Conservation (phyloP, 768 basidiomycete genomes). For the Boletales sp. region DNA sequence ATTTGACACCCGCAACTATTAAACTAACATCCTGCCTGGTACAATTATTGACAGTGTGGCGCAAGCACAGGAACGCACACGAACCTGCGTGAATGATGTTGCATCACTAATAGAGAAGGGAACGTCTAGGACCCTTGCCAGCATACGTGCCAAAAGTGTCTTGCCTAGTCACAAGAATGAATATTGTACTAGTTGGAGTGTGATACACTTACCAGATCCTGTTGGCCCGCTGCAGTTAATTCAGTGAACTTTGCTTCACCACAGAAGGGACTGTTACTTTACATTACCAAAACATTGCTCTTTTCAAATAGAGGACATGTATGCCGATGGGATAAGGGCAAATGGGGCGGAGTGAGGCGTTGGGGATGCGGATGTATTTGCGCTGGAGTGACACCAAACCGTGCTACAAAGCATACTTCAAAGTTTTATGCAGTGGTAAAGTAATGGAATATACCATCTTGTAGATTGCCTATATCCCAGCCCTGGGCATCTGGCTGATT, state of each 20-base stretch:
- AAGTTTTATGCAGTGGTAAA: no score
- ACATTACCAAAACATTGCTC: conserved; percentile 94
- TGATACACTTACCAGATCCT: conserved; percentile 62
- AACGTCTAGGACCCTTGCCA: conserved; percentile 89
- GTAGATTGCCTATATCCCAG: conserved; percentile 24
- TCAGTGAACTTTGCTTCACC: conserved; percentile 6
- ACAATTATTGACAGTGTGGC: conserved; percentile 10
- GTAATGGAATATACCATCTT: conserved; percentile 28
- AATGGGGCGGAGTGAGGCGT: conserved; percentile 32
- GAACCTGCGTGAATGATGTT: conserved; percentile 87
- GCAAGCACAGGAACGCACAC: conserved; percentile 11
- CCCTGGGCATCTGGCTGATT: conserved; percentile 29
- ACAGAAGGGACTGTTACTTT: conserved; percentile 21
- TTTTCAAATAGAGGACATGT: conserved; percentile 76
- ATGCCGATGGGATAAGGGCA: conserved; percentile 40
- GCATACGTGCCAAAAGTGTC: conserved; percentile 83
- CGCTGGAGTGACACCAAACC: conserved; percentile 49
- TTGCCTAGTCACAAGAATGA: conserved; percentile 54
- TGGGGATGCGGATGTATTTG: conserved; percentile 59
- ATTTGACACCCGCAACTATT: not conserved
- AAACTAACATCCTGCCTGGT: conserved; percentile 67
- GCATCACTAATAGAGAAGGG: conserved; percentile 95
- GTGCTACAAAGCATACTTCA: conserved; percentile 21
- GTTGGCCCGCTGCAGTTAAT: conserved; percentile 64
- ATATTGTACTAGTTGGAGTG: conserved; percentile 5